phyloP scores from a whole-genome alignment of 805 yeast genomes.

The Myxozyma geophila region DNA sequence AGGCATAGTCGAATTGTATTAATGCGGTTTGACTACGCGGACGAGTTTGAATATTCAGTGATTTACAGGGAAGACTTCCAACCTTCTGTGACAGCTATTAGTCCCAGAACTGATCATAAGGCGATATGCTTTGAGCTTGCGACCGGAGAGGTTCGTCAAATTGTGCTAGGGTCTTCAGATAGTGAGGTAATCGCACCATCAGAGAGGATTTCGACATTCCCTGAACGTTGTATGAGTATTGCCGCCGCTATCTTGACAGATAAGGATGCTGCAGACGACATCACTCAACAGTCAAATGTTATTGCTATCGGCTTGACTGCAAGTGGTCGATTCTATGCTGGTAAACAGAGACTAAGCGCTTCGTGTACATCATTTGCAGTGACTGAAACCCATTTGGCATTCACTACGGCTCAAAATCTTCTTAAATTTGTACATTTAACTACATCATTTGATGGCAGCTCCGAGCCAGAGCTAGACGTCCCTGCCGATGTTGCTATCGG shows the following conservation, averaged over 20 bases:
- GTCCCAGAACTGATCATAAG: slow-evolving; percentile 24
- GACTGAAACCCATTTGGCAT: slow-evolving; percentile 71
- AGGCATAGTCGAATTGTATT: slow-evolving; percentile 17
- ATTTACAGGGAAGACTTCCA: slow-evolving; percentile 18
- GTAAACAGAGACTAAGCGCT: slow-evolving; percentile 60
- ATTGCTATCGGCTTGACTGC: slow-evolving; percentile 74
- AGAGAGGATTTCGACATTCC: slow-evolving; percentile 12
- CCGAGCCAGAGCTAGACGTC: slow-evolving; percentile 38
- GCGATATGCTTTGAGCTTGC: slow-evolving; percentile 25
- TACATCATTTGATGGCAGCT: background rate
- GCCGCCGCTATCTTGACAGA: slow-evolving; percentile 12
- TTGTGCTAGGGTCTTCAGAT: background rate
- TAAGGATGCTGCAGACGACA: background rate
- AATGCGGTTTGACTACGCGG: slow-evolving; percentile 5
- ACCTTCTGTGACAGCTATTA: slow-evolving; percentile 15
- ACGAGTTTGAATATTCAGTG: slow-evolving; percentile 12
- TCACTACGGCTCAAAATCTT: slow-evolving; percentile 86
- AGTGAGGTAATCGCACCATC: background rate
- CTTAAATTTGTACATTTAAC: slow-evolving; percentile 79
- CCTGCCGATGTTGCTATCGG: slow-evolving; percentile 45
- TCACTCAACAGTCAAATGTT: slow-evolving; percentile 53
- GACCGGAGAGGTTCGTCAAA: slow-evolving; percentile 20
- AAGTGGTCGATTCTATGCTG: slow-evolving; percentile 74
- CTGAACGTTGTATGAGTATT: slow-evolving; percentile 29
- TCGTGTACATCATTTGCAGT: slow-evolving; percentile 82